These are phyloP conservation scores for Penicillium verrucosum DNA, from an alignment of 2,329 filamentous ascomycete species.

Conservation along the genomic window DNA sequence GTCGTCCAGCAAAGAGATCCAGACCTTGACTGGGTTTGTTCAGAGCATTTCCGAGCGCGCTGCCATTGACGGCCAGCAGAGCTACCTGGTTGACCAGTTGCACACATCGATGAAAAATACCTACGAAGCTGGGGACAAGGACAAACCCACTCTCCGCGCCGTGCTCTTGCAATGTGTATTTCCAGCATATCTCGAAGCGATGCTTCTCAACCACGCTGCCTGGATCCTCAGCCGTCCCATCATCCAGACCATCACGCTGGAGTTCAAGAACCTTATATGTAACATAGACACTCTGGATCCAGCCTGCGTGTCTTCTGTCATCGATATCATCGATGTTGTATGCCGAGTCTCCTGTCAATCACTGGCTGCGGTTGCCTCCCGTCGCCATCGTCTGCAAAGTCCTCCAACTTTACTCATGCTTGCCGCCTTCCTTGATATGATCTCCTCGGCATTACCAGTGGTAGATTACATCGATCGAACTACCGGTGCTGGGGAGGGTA, in stretches of 20 bases:
- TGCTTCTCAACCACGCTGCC: slow-evolving; percentile 45
- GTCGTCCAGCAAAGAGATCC: slow-evolving; percentile 47
- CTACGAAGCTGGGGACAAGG: slow-evolving; percentile 41
- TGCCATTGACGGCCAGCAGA: slow-evolving; percentile 56
- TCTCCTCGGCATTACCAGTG: slow-evolving; percentile 40
- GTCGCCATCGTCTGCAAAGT: slow-evolving; percentile 36
- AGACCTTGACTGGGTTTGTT: slow-evolving; percentile 57
- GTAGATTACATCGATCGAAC: slow-evolving; percentile 49
- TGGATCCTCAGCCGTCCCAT: slow-evolving; percentile 55
- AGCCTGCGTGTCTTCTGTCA: slow-evolving; percentile 36
- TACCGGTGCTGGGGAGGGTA: slow-evolving; percentile 22
- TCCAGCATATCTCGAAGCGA: slow-evolving; percentile 54
- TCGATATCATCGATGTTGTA: slow-evolving; percentile 38
- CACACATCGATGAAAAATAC: slow-evolving; percentile 47
- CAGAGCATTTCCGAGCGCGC: slow-evolving; percentile 59
- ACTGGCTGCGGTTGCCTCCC: slow-evolving; percentile 36
- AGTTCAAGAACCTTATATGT: slow-evolving; percentile 46
- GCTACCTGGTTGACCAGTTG: slow-evolving; percentile 55
- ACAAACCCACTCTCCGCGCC: slow-evolving; percentile 48
- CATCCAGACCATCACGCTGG: slow-evolving; percentile 45
- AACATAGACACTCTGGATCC: slow-evolving; percentile 45
- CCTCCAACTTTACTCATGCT: slow-evolving; percentile 40
- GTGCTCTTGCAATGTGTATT: slow-evolving; percentile 55
- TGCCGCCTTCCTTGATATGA: slow-evolving; percentile 40
- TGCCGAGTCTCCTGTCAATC: slow-evolving; percentile 40